Percentiles rank a stretch among this genome's conserved stretches.
Evolutionary conservation across 2,329 filamentous ascomycete species (phyloP).

Genomic region (Xylaria sp.): DNA sequence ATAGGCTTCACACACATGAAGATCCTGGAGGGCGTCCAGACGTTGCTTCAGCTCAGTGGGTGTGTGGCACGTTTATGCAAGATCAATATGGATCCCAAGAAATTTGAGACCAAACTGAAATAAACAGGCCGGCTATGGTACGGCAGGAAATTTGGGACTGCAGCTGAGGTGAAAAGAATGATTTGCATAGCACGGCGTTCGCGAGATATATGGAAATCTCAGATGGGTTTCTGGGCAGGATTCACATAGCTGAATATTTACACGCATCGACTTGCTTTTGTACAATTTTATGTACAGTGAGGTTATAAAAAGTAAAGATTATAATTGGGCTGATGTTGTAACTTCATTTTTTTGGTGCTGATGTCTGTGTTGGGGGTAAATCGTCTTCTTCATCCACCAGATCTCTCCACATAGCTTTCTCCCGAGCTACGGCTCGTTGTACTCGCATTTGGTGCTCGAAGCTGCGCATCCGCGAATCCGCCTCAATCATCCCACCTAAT

Average conservation of each 20-base stretch:
- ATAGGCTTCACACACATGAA: slow-evolving; percentile 99
- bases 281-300: slow-evolving; percentile 26
- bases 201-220: slow-evolving; percentile 32
- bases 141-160: background rate
- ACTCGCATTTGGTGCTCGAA: slow-evolving; percentile 75
- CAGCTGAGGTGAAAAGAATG: slow-evolving; percentile 30
- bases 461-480: slow-evolving; percentile 72
- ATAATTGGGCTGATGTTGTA: too few relatives aligned
- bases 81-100: slow-evolving; percentile 94
- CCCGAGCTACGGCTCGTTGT: slow-evolving; percentile 70
- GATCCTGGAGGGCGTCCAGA: slow-evolving; percentile 97
- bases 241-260: slow-evolving; percentile 40
- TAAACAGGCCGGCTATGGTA: slow-evolving; percentile 1
- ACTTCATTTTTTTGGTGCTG: slow-evolving; percentile 43
- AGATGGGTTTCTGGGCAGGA: slow-evolving; percentile 23
- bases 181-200: slow-evolving; percentile 49
- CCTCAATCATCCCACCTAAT: slow-evolving; percentile 80
- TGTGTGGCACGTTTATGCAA: slow-evolving; percentile 91
- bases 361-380: slow-evolving; percentile 28
- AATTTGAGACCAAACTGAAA: slow-evolving; percentile 66
- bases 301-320: slow-evolving; percentile 9
- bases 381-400: slow-evolving; percentile 59
- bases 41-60: slow-evolving; percentile 90
- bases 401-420: slow-evolving; percentile 76
- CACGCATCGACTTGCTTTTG: slow-evolving; percentile 34